Base-by-base conservation (phyloP, 2,329 filamentous ascomycete genomes). In the Arthroderma uncinatum region DNA sequence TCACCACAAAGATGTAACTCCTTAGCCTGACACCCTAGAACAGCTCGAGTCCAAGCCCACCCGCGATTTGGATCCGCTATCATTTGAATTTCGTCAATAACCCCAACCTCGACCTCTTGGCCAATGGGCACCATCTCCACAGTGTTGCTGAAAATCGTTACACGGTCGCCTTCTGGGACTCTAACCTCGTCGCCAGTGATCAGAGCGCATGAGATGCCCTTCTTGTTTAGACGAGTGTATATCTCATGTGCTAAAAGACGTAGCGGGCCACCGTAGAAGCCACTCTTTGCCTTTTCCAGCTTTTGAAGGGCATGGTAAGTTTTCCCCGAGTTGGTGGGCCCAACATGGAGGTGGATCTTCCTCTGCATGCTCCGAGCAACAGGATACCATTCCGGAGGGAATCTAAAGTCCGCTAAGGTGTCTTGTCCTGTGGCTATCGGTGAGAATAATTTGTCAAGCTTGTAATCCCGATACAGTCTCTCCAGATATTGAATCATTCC, bases 81-180 rank as follows among this genome's bases (percentile, higher is more conserved):
- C 93, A 98, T 97, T 72, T 98, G 93, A 58, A 98, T 97, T 74
- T 98, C 93, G 67, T 98, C 93, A 61, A 98, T 92, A 63, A 98
- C 92, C 1, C 89, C 92, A 36, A 98, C 91, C 42, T 97, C 92
- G 30, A 88, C 82, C 1, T 70, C 68, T 2, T 72, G 71, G 53
- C 78, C 77, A 19, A 83, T 63, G 5, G 80, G 80, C 23, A 84
- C 79, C 85, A 98, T 98, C 70, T 98, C 93, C 2, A 98, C 93
- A 0, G 93, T 98, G 67, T 93, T 96, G 67, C 89, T 92, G 58
- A 79, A 80, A 66, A 95, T 85, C 60, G 78, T 65, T 2, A 71
- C 64, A 2, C 73, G 72, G 54, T 83, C 75, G 8, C 79, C 74
- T 52, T 83, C 75, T 0, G 88, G 84, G 7, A 87, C 73, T 55